Percentiles rank a stretch among this genome's conserved stretches.
Conservation (phyloP, 768 basidiomycete genomes). For the Lactifluus piperatus region DNA sequence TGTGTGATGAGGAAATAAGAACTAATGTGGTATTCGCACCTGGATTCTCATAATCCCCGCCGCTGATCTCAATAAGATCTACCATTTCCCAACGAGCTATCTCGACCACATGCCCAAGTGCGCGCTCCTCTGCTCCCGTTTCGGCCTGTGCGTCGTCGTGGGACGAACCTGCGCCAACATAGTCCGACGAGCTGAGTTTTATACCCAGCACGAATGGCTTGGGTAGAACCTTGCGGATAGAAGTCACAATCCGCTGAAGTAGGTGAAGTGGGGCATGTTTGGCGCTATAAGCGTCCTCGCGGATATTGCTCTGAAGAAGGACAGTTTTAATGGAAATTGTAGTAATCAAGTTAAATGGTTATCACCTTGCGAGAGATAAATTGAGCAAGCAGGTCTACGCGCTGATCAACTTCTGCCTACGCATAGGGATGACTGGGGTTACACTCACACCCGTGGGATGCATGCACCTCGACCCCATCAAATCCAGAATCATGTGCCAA, state of each 20-base stretch:
- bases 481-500: conserved; percentile 64
- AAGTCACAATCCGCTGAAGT: conserved; percentile 43
- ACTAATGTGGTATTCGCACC: conserved; percentile 33
- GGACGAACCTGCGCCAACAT: conserved; percentile 33
- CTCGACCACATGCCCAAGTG: conserved; percentile 49
- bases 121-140: conserved; percentile 33
- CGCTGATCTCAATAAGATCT: conserved; percentile 85
- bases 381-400: conserved; percentile 64
- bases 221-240: conserved; percentile 48
- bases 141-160: conserved; percentile 16
- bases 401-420: not conserved
- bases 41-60: conserved; percentile 78
- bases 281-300: conserved; percentile 53
- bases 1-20: not conserved
- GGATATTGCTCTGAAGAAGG: conserved; percentile 37
- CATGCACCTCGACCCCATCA: conserved; percentile 82
- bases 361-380: conserved; percentile 67
- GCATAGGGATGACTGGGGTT: too few species aligned
- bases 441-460: conserved; percentile 73
- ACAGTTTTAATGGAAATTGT: not conserved
- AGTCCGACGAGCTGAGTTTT: conserved; percentile 78
- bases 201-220: conserved; percentile 61
- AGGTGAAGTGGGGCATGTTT: conserved; percentile 42
- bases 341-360: not conserved
- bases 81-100: conserved; percentile 58